Percentiles rank a stretch among this genome's conserved stretches.
These are phyloP conservation scores for Nepenthes alata DNA, from an alignment of 179 eudicot species.

Conservation along the genomic window DNA sequence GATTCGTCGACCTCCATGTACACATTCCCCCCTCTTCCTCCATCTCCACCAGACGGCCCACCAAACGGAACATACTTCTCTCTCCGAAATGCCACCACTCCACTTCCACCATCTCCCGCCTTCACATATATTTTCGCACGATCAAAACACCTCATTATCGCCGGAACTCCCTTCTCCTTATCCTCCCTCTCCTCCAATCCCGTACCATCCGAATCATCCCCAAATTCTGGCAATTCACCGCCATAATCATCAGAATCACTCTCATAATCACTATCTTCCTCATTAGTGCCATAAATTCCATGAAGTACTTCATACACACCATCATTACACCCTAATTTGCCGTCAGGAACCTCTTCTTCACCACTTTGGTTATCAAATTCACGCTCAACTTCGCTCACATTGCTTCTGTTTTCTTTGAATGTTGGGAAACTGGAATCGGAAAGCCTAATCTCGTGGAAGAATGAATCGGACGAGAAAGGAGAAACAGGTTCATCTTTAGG, in stretches of 20 bases:
- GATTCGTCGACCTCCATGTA: constrained; percentile 73
- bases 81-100: constrained; percentile 88
- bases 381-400: neutral
- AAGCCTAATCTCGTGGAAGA: constrained; percentile 29
- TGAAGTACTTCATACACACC: constrained; percentile 27
- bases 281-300: constrained; percentile 17
- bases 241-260: neutral
- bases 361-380: neutral
- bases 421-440: constrained; percentile 24
- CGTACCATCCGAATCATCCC: constrained; percentile 5
- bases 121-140: constrained; percentile 65
- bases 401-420: neutral
- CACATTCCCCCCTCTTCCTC: constrained; percentile 95
- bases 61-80: constrained; percentile 87
- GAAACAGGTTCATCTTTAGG: constrained; percentile 43
- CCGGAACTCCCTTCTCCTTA: constrained; percentile 94
- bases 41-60: constrained; percentile 94
- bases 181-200: constrained; percentile 35
- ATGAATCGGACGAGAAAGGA: constrained; percentile 11
- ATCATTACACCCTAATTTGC: constrained; percentile 17
- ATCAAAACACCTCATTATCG: constrained; percentile 96
- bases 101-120: constrained; percentile 90
- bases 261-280: constrained; percentile 16
- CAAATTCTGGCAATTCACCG: constrained; percentile 7
- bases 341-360: constrained; percentile 10